Evolutionary conservation across 1,284 basidiomycete species (phyloP).

Genomic region (Trametes sp.): DNA sequence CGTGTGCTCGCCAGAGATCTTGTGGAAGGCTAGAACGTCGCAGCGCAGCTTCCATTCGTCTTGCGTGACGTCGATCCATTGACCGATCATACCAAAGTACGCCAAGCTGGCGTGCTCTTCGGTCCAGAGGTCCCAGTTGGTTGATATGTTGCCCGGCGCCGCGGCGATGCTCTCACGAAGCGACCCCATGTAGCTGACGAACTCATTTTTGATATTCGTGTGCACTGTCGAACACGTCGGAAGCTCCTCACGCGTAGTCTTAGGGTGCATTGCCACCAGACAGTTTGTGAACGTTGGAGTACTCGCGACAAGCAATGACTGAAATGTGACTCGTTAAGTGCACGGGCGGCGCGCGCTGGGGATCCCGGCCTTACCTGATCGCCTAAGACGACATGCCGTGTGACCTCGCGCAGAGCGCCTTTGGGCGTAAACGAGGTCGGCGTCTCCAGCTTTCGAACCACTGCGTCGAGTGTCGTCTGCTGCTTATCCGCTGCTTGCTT

Average conservation of each 20-base stretch:
- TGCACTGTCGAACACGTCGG: slow-evolving; percentile 1
- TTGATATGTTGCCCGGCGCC: neutral
- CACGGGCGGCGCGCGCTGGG: neutral
- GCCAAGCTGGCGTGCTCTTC: slow-evolving; percentile 11
- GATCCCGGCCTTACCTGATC: neutral
- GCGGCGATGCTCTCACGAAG: neutral
- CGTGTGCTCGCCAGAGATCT: slow-evolving; percentile 34
- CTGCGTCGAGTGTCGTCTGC: neutral
- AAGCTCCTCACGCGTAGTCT: neutral
- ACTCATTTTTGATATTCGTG: slow-evolving; percentile 6
- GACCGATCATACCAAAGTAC: slow-evolving; percentile 4
- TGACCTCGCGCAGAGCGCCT: neutral
- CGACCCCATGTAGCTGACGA: neutral
- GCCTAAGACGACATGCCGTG: neutral
- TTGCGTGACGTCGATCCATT: slow-evolving; percentile 11
- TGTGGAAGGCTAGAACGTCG: slow-evolving; percentile 35
- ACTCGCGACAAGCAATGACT: slow-evolving; percentile 7
- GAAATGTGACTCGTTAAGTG: neutral
- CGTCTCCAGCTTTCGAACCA: neutral
- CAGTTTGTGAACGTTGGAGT: slow-evolving; percentile 15
- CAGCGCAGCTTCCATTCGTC: neutral
- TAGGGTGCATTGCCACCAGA: slow-evolving; percentile 12
- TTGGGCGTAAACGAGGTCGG: neutral
- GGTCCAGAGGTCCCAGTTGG: slow-evolving; percentile 15
- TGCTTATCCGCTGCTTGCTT: neutral